phyloP scores from a whole-genome alignment of 371 early-diverging fungal species.

The Mucor velutinosus region DNA sequence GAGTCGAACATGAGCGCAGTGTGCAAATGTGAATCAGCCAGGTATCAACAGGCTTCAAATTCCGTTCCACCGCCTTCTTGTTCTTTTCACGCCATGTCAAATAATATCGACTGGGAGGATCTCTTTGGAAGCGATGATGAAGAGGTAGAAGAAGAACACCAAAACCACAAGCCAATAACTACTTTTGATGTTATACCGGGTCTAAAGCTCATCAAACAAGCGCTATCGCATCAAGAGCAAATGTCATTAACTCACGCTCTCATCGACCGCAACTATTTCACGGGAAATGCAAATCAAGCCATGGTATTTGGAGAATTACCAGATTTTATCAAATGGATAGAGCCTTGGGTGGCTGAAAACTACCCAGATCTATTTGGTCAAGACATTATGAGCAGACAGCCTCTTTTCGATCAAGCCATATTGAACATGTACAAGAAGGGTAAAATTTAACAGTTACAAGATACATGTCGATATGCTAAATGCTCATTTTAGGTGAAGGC shows the following conservation, averaged over 20 bases:
- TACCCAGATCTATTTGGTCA: conserved; percentile 25
- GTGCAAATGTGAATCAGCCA: neutral
- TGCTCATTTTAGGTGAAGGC: conserved; percentile 33
- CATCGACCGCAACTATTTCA: conserved; percentile 27
- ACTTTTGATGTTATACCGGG: conserved; percentile 30
- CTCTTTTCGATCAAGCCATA: conserved; percentile 52
- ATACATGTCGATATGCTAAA: neutral
- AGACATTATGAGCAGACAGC: conserved; percentile 25
- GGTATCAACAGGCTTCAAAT: neutral
- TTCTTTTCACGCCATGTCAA: neutral
- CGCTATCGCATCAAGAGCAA: conserved; percentile 39
- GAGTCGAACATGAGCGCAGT: no score
- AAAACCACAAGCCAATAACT: neutral
- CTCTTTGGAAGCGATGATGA: conserved; percentile 45
- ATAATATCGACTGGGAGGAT: conserved; percentile 34
- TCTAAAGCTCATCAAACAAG: conserved; percentile 24
- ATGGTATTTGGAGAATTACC: conserved; percentile 50
- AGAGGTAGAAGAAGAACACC: conserved; percentile 10
- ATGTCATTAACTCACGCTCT: conserved; percentile 33
- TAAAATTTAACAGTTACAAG: no score
- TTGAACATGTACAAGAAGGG: conserved; percentile 47
- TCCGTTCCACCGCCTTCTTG: neutral
- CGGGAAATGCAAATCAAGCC: conserved; percentile 34
- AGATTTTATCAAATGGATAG: conserved; percentile 20
- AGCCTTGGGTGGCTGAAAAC: conserved; percentile 8